A percentile compares a stretch with the other conserved stretches of the same genome.
Conservation (phyloP, 331 rosid genomes). For the Phaseolus coccineus region DNA sequence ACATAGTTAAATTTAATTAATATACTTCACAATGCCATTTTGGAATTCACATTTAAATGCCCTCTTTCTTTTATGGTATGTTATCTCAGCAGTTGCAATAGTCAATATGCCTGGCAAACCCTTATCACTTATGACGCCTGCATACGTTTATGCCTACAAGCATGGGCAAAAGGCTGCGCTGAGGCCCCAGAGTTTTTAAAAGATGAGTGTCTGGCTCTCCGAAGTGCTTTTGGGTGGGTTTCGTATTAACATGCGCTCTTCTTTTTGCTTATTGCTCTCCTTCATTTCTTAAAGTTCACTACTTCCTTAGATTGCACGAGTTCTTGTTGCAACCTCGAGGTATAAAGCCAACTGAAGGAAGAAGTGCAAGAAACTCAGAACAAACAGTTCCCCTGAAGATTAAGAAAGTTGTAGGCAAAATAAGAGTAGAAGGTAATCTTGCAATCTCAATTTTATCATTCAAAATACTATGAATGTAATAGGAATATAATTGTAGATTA, state of each 20-base stretch:
- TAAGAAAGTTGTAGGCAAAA: constrained; percentile 83
- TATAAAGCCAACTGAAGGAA: constrained; percentile 61
- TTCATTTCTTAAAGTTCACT: constrained; percentile 36
- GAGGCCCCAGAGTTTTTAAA: constrained; percentile 90
- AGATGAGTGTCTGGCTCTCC: constrained; percentile 80
- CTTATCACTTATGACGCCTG: constrained; percentile 93
- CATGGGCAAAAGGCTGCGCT: constrained; percentile 91
- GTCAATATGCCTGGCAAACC: constrained; percentile 95
- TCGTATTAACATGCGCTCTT: constrained; percentile 11
- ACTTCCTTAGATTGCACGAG: constrained; percentile 66
- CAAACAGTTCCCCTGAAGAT: constrained; percentile 63
- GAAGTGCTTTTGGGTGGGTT: constrained; percentile 92
- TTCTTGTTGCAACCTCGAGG: constrained; percentile 84
- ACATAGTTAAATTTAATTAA: neutral
- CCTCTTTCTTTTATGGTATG: constrained; percentile 35
- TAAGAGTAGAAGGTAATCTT: constrained; percentile 89
- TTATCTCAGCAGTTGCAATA: constrained; percentile 59
- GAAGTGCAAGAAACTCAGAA: constrained; percentile 61
- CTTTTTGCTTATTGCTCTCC: constrained; percentile 30
- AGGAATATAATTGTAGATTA: neutral
- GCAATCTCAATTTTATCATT: constrained; percentile 17
- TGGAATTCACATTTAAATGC: constrained; percentile 26
- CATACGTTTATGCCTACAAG: constrained; percentile 89
- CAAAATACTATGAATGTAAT: neutral
- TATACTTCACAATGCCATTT: constrained; percentile 24